Percentiles rank a stretch among this genome's conserved stretches.
These are phyloP conservation scores for Paramyrothecium roridum DNA, from an alignment of 2,329 filamentous ascomycete species.

Conservation along the genomic window DNA sequence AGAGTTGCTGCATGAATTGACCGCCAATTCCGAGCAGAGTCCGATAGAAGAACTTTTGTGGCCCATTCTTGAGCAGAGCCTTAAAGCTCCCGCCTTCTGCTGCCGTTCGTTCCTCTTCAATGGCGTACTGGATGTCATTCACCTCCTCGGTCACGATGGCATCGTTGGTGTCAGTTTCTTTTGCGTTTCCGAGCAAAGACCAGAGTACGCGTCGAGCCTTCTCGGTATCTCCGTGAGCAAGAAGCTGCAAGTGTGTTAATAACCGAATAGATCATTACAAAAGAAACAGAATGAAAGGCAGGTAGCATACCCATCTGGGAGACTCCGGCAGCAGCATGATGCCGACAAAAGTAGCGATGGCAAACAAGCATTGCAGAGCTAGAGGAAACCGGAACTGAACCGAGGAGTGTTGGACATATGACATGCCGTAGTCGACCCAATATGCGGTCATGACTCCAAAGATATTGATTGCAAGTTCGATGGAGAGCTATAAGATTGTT, in stretches of 20 bases:
- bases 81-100: slow-evolving; percentile 26
- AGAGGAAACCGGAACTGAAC: slow-evolving; percentile 42
- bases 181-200: slow-evolving; percentile 24
- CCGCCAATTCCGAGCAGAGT: slow-evolving; percentile 38
- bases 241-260: slow-evolving; percentile 13
- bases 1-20: slow-evolving; percentile 40
- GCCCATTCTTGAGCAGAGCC: slow-evolving; percentile 36
- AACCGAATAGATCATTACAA: no score
- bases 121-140: slow-evolving; percentile 33
- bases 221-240: slow-evolving; percentile 35
- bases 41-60: slow-evolving; percentile 35
- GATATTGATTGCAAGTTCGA: slow-evolving; percentile 34
- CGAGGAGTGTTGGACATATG: slow-evolving; percentile 25
- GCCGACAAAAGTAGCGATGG: slow-evolving; percentile 27
- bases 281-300: no score
- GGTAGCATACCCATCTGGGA: slow-evolving; percentile 24
- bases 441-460: slow-evolving; percentile 31
- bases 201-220: slow-evolving; percentile 34
- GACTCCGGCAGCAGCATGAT: slow-evolving; percentile 40
- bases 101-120: slow-evolving; percentile 36
- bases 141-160: slow-evolving; percentile 21
- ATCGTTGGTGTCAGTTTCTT: slow-evolving; percentile 19
- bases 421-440: slow-evolving; percentile 36
- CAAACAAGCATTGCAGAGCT: slow-evolving; percentile 40
- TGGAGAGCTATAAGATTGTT: slow-evolving; percentile 5